phyloP scores from a whole-genome alignment of 345 rosid species.

The Brassica cretica region DNA sequence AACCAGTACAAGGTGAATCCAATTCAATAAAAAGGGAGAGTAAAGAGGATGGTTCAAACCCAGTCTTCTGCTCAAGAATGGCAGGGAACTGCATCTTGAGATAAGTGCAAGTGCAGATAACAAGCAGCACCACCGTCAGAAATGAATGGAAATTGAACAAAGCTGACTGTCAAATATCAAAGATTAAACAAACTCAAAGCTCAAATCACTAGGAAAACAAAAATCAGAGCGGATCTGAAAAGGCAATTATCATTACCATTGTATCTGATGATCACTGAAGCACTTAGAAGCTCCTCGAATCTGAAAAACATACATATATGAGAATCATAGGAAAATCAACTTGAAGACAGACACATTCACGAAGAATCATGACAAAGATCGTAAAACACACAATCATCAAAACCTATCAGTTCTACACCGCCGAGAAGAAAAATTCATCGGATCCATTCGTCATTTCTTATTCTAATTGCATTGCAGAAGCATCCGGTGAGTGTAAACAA shows the following conservation, averaged over 20 bases:
- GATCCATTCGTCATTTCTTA: neutral
- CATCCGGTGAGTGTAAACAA: too few relatives aligned
- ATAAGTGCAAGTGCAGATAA: slow-evolving; percentile 86
- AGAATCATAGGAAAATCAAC: neutral
- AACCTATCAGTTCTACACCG: slow-evolving; percentile 16
- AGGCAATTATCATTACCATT: slow-evolving; percentile 23
- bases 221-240: neutral
- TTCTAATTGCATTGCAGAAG: neutral
- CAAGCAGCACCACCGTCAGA: slow-evolving; percentile 82
- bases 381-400: neutral
- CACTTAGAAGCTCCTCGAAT: slow-evolving; percentile 15
- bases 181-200: slow-evolving; percentile 3
- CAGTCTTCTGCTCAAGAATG: slow-evolving; percentile 85
- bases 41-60: slow-evolving; percentile 43
- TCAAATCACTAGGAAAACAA: neutral
- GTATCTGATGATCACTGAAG: slow-evolving; percentile 14
- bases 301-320: slow-evolving; percentile 5
- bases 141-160: slow-evolving; percentile 95
- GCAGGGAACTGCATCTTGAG: slow-evolving; percentile 98
- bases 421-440: neutral
- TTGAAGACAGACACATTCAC: neutral
- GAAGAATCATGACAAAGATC: neutral
- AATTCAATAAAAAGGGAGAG: too few relatives aligned
- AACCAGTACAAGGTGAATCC: neutral
- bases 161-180: slow-evolving; percentile 63